Evolutionary conservation across 306 rosid species (phyloP).

Genomic region (Calophaca sinica): DNA sequence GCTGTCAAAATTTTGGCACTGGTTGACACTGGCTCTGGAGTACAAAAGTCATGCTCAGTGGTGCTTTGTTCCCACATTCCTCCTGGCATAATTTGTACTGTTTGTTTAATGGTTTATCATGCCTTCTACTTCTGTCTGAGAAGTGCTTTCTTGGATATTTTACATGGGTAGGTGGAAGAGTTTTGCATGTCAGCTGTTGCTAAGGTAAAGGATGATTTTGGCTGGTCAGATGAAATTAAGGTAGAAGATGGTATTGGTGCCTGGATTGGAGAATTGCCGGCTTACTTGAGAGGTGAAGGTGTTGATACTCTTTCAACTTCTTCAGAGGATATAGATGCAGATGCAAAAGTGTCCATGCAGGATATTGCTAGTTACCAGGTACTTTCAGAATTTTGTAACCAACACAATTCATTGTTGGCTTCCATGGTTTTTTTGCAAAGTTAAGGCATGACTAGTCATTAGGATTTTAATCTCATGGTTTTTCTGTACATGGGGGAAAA

Average conservation of each 20-base stretch:
- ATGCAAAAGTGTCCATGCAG: conserved; percentile 61
- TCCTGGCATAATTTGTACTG: not conserved
- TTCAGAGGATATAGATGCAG: conserved; percentile 56
- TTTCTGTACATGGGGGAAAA: conserved; percentile 6
- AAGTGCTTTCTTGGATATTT: conserved; percentile 42
- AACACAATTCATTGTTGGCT: conserved; percentile 8
- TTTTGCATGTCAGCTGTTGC: conserved; percentile 62
- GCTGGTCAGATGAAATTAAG: conserved; percentile 72
- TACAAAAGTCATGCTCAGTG: conserved; percentile 25
- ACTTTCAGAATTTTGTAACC: conserved; percentile 19
- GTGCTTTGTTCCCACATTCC: conserved; percentile 14
- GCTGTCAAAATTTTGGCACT: not conserved
- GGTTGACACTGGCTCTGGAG: not conserved
- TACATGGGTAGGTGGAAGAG: conserved; percentile 69
- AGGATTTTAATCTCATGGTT: conserved; percentile 12
- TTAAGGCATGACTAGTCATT: conserved; percentile 11
- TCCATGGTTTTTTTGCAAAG: conserved; percentile 7
- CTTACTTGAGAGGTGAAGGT: conserved; percentile 65
- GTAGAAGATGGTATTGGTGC: conserved; percentile 68
- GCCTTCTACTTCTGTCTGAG: conserved; percentile 36
- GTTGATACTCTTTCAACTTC: conserved; percentile 51
- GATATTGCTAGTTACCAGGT: conserved; percentile 98
- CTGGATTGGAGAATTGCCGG: conserved; percentile 81
- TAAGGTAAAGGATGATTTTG: conserved; percentile 69
- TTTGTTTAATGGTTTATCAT: not conserved